Base-by-base conservation (phyloP, 495 filamentous ascomycete genomes). In the Lindgomyces ingoldianus region DNA sequence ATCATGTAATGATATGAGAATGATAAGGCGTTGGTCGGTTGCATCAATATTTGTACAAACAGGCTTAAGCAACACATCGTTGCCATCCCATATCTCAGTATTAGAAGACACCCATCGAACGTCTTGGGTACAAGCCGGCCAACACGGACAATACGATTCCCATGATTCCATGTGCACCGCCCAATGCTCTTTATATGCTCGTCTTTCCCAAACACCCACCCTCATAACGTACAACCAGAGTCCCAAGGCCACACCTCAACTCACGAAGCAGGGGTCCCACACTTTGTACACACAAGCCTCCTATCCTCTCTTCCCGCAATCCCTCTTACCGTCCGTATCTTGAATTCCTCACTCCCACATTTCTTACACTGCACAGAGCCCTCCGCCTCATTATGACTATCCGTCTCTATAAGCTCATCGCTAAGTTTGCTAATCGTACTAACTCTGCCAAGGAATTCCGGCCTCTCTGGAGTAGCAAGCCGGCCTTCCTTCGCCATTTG, bases 311-410 rank as follows among this genome's bases (percentile, higher is more conserved):
- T 74, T 27, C 77, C 67, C 24, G 46, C 78, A 30, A 79, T 76
- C 59, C 73, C 73, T 25, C 76, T 57, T 18, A 60, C 76, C 50
- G 78, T 78, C 49, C 74, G 81, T 24, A 79, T 81, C 36, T 78
- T 80, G 64, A 87, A 87, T 60, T 77, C 83, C 19, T 69, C 76
- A 1, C 81, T 77, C 4, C 74, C 73, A 71, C 84, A 87, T 46
- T 75, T 73, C 11, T 75, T 72, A 60, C 84, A 86, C 24, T 68
- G 74, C 11, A 83, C 76, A n/a, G n/a, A n/a, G n/a, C n/a, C n/a
- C 56, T 83, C 79, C 12, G 75, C 73, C 4, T 80, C 60, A 33
- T 39, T 53, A n/a, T 27, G 42, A 44, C 1, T 29, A 0, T 18
- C 47, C 45, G 14, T 42, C 19, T 25, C 53, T 14, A 4, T 53